A percentile compares a stretch with the other conserved stretches of the same genome.
phyloP scores from a whole-genome alignment of 2,329 filamentous ascomycete species.

The Pseudogymnoascus sp. region DNA sequence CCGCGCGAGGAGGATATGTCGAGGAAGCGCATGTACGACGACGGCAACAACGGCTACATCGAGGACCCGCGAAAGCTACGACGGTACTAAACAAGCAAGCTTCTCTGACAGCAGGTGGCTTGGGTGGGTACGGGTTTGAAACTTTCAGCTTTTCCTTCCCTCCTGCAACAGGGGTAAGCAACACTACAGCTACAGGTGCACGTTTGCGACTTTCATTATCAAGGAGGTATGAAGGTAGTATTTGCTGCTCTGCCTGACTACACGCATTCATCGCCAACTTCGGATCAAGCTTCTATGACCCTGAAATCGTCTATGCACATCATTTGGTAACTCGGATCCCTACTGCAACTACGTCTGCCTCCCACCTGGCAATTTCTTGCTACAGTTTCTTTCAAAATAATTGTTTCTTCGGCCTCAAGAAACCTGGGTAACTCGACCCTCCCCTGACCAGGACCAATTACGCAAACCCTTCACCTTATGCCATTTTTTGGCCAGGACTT shows the following conservation, averaged over 20 bases:
- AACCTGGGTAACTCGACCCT: conserved; percentile 18
- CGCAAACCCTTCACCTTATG: neutral
- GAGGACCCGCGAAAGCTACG: conserved; percentile 66
- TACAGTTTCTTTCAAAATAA: neutral
- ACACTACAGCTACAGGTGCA: conserved; percentile 17
- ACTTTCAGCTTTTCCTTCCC: conserved; percentile 30
- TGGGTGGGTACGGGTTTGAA: conserved; percentile 40
- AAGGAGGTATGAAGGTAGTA: conserved; percentile 24
- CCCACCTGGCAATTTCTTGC: neutral
- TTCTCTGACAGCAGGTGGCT: conserved; percentile 27
- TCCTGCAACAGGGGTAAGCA: conserved; percentile 32
- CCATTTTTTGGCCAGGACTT: neutral
- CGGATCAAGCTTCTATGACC: conserved; percentile 9
- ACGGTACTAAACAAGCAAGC: conserved; percentile 46
- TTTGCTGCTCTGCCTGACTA: conserved; percentile 19
- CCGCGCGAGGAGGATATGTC: conserved; percentile 34
- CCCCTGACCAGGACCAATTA: neutral
- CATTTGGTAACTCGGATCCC: neutral
- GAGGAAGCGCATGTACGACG: conserved; percentile 59
- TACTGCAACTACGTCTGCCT: conserved; percentile 8
- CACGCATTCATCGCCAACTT: conserved; percentile 1
- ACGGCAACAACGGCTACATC: conserved; percentile 70
- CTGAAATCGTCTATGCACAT: neutral
- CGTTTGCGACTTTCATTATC: conserved; percentile 18
- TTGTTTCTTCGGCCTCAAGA: neutral